Evolutionary conservation across 805 yeast genomes (phyloP), one percentile per base, ranked within the genome.

Genomic region (Hanseniaspora osmophila): DNA sequence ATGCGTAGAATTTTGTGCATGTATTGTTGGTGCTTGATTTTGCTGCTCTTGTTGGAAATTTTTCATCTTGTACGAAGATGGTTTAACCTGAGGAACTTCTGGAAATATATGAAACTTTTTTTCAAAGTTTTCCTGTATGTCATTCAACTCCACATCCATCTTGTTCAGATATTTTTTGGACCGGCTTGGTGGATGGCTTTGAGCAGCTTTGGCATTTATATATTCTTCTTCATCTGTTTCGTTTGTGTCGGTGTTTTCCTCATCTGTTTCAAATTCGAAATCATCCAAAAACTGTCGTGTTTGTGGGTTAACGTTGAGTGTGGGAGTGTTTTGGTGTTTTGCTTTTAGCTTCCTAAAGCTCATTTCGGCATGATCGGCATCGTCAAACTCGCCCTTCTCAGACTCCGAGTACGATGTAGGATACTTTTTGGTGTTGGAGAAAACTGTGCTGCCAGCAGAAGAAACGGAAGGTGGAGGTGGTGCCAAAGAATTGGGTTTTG

Each of bases 111-210:
- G 39, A 32, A n/a, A 41, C 15, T 11, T 17, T 5, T 10, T 37
- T 33, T 27, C 42, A 39, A 12, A 45, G 18, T 16, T 41, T 45
- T 45, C 47, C 41, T 29, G 42, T 37, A 30, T 44, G 38, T 32
- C 35, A n/a, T 32, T 32, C 35, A 32, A 32, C 15, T 32, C 35
- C 35, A 32, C 35, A 32, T 32, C 35, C 15, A 32, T 32, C 15
- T 32, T 32, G 5, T 32, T 32, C 35, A 32, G 10, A 9, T n/a
- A 22, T 22, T 22, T 32, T 32, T 32, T 32, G 15, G 35, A 32
- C 10, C 35, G 13, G 15, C 15, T 11, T 12, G 15, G 10, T 9
- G 15, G 15, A 32, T 12, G 5, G 15, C 15, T 32, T 12, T 32
- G 35, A 6, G 35, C 35, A 12, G 35, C 35, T n/a, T 32, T 32